Percentiles rank a stretch among this genome's conserved stretches.
Evolutionary conservation across 768 basidiomycete genomes (phyloP).

Genomic region (Amanita polypyramis): DNA sequence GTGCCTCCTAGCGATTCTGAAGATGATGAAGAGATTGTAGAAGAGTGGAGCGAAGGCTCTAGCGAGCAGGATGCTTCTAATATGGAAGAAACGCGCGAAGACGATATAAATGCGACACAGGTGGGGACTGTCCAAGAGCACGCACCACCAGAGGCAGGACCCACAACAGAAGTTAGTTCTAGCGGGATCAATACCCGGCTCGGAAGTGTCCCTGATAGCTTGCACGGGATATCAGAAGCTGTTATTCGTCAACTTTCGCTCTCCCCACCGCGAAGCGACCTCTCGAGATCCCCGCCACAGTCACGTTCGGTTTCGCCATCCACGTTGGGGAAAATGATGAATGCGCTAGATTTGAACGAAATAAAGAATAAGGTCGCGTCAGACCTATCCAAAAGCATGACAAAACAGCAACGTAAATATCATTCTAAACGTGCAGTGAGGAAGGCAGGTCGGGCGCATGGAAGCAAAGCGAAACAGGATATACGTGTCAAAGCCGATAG

Average conservation of each 20-base stretch:
- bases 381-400: slow-evolving; percentile 48
- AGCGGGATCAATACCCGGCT: not conserved
- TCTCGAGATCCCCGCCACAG: slow-evolving; percentile 43
- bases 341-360: slow-evolving; percentile 29
- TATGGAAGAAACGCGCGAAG: slow-evolving; percentile 20
- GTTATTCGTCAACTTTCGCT: slow-evolving; percentile 4
- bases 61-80: slow-evolving; percentile 26
- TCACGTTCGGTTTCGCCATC: slow-evolving; percentile 37
- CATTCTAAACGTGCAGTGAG: slow-evolving; percentile 65
- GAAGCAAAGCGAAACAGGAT: slow-evolving; percentile 83
- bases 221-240: not conserved
- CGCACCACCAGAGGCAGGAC: slow-evolving; percentile 17
- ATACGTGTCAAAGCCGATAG: slow-evolving; percentile 49
- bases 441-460: slow-evolving; percentile 57
- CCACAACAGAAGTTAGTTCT: slow-evolving; percentile 11
- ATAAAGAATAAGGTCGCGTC: slow-evolving; percentile 52
- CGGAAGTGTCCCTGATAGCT: not conserved
- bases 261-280: slow-evolving; percentile 18
- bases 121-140: slow-evolving; percentile 25
- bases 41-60: slow-evolving; percentile 14
- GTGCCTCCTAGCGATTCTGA: slow-evolving; percentile 13
- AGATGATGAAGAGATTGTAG: slow-evolving; percentile 19
- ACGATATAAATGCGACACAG: slow-evolving; percentile 14
- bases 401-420: slow-evolving; percentile 60
- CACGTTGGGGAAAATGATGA: slow-evolving; percentile 30